phyloP scores from a whole-genome alignment of 1,284 basidiomycete genomes.

The Ustanciosporium gigantosporum region DNA sequence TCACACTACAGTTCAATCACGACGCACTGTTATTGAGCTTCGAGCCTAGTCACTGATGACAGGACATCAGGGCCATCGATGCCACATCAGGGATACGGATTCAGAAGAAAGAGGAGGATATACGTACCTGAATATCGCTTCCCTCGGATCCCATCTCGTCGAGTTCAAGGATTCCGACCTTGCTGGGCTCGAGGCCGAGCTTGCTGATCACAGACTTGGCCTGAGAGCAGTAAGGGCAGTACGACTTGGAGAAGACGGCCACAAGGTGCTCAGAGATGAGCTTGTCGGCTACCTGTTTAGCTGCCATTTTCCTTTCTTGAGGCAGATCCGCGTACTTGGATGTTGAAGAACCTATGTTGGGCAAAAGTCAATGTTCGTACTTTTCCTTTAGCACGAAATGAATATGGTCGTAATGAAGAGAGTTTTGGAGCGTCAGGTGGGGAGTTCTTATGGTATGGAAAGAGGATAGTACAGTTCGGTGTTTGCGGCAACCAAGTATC shows the following conservation, averaged over 20 bases:
- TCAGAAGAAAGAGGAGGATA: neutral
- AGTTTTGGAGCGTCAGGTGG: no score
- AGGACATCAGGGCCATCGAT: no score
- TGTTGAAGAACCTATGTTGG: constrained; percentile 25
- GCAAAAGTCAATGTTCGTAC: neutral
- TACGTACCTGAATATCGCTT: constrained; percentile 46
- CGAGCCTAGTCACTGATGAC: no score
- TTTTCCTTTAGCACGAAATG: neutral
- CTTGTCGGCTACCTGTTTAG: constrained; percentile 56
- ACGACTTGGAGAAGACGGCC: constrained; percentile 62
- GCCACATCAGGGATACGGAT: no score
- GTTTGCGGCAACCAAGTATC: no score
- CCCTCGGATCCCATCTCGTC: constrained; percentile 59
- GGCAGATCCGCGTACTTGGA: constrained; percentile 6
- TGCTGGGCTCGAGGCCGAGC: constrained; percentile 51
- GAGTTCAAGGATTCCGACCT: constrained; percentile 61
- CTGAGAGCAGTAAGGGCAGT: constrained; percentile 57
- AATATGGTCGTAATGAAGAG: neutral
- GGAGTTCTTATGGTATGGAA: no score
- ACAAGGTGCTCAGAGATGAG: constrained; percentile 58
- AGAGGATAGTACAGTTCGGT: no score
- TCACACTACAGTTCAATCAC: no score
- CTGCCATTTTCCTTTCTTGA: constrained; percentile 50
- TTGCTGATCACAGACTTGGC: constrained; percentile 60
- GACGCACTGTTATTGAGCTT: no score